phyloP scores from a whole-genome alignment of 805 yeast species.

The Teunomyces funiuensis region DNA sequence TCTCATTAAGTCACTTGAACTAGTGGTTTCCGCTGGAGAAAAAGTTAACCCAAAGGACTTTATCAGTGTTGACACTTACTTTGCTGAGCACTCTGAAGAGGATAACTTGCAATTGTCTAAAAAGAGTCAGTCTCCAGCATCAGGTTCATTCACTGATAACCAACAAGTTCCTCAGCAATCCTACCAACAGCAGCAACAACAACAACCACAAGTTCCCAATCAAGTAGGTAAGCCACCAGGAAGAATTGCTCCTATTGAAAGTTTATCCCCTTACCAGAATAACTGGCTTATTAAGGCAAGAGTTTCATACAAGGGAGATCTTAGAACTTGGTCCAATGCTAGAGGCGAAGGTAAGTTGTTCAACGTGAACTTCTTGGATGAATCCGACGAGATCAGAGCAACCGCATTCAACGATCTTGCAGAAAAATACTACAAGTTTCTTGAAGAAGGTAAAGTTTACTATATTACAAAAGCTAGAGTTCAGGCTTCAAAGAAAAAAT shows the following conservation, averaged over 20 bases:
- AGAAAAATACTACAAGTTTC: constrained; percentile 67
- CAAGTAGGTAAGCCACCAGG: constrained; percentile 13
- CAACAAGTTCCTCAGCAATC: constrained; percentile 10
- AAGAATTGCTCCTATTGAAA: constrained; percentile 73
- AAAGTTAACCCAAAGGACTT: constrained; percentile 35
- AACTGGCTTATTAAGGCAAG: constrained; percentile 93
- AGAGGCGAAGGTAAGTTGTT: constrained; percentile 89
- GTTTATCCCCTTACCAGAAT: constrained; percentile 86
- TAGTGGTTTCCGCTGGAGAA: constrained; percentile 38
- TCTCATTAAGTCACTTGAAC: constrained; percentile 47
- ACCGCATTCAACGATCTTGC: constrained; percentile 91
- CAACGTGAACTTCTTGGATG: constrained; percentile 84
- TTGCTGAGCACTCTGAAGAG: constrained; percentile 58
- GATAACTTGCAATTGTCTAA: constrained; percentile 27
- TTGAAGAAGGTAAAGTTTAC: constrained; percentile 89
- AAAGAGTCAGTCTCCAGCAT: constrained; percentile 5
- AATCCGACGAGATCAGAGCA: constrained; percentile 93
- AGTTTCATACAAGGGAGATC: constrained; percentile 82
- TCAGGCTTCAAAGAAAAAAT: constrained; percentile 81
- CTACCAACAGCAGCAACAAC: constrained; percentile 7
- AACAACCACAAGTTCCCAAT: constrained; percentile 9
- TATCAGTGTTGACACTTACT: constrained; percentile 56
- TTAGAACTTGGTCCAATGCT: constrained; percentile 83
- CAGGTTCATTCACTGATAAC: constrained; percentile 10
- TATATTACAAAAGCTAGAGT: constrained; percentile 80